Conservation (phyloP, 257 asterid species). For the Coffea eugenioides region DNA sequence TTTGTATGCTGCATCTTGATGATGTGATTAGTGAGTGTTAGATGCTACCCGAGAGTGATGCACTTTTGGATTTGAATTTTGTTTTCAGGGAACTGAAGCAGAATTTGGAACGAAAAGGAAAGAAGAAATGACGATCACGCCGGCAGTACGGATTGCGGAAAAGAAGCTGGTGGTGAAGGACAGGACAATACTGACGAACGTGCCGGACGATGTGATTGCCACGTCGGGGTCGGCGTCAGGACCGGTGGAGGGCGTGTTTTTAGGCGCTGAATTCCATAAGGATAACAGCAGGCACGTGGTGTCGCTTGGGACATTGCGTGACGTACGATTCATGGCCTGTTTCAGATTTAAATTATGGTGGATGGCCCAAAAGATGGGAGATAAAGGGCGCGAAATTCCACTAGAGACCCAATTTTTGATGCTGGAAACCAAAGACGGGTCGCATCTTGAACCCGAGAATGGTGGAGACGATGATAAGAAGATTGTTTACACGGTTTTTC, state of each 20-base stretch:
- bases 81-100: constrained; percentile 22
- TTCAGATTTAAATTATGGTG: constrained; percentile 89
- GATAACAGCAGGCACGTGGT: constrained; percentile 35
- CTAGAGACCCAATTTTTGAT: constrained; percentile 75
- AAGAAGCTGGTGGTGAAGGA: constrained; percentile 35
- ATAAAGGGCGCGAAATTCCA: constrained; percentile 67
- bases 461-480: constrained; percentile 30
- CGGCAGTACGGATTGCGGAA: constrained; percentile 26
- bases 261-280: constrained; percentile 36
- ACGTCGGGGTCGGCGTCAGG: constrained; percentile 35
- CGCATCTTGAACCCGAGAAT: constrained; percentile 47
- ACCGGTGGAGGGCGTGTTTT: constrained; percentile 41
- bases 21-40: too few species aligned
- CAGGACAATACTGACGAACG: constrained; percentile 30
- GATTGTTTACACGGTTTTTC: constrained; percentile 54
- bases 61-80: background rate
- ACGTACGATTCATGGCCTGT: constrained; percentile 70
- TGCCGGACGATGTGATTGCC: constrained; percentile 35
- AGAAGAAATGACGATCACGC: constrained; percentile 34
- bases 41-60: background rate
- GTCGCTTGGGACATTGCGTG: constrained; percentile 38
- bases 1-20: background rate
- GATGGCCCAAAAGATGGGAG: constrained; percentile 96
- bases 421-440: constrained; percentile 54
- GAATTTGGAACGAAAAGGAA: constrained; percentile 13